These are phyloP conservation scores for Blastobotrys niveus DNA, from an alignment of 1,139 yeast genomes.

Conservation along the genomic window DNA sequence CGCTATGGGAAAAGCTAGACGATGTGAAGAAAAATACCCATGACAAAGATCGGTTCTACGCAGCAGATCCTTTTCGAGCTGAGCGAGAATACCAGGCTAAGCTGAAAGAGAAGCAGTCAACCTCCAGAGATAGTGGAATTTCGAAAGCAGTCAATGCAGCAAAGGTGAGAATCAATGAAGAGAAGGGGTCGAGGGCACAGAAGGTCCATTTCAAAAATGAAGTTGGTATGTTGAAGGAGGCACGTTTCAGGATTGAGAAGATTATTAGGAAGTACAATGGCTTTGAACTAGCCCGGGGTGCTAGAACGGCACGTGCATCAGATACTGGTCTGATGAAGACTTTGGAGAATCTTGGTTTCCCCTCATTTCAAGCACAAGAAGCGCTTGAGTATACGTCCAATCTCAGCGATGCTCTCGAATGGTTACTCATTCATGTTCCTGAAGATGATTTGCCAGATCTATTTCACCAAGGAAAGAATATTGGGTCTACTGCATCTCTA, in stretches of 20 bases:
- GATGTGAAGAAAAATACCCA: constrained; percentile 35
- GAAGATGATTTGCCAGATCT: constrained; percentile 80
- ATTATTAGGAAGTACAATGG: constrained; percentile 32
- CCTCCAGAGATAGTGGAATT: neutral
- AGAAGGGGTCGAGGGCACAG: too few relatives aligned
- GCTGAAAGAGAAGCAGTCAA: neutral
- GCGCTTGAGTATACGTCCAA: constrained; percentile 55
- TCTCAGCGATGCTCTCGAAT: constrained; percentile 53
- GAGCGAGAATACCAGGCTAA: constrained; percentile 42
- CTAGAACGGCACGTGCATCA: neutral
- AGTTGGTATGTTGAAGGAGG: constrained; percentile 32
- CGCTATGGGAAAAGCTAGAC: constrained; percentile 71
- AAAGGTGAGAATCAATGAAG: too few relatives aligned
- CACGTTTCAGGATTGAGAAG: constrained; percentile 30
- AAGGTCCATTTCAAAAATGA: constrained; percentile 29
- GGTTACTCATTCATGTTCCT: constrained; percentile 83
- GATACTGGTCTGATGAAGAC: too few relatives aligned
- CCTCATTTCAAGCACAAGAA: constrained; percentile 63
- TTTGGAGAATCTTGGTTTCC: constrained; percentile 55
- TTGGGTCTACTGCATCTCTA: constrained; percentile 32
- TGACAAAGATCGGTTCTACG: constrained; percentile 37
- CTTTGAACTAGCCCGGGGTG: constrained; percentile 19
- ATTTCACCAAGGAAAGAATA: constrained; percentile 33
- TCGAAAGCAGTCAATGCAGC: too few relatives aligned
- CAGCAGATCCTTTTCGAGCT: constrained; percentile 66